phyloP scores from a whole-genome alignment of 2,329 filamentous ascomycete genomes.

The Bipolaris oryzae region DNA sequence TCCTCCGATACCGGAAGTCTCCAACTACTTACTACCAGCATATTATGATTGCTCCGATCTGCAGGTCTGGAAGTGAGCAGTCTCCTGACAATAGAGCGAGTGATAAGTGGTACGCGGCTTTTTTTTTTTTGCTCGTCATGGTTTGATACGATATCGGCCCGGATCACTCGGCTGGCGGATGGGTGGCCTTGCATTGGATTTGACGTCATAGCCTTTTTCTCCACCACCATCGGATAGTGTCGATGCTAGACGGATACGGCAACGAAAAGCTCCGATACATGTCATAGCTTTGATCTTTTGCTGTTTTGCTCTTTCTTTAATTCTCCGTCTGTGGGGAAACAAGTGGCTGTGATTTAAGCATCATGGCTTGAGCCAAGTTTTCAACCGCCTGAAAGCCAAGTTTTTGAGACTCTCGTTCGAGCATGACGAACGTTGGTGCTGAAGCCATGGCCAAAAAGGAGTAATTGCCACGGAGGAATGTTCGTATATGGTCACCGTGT shows the following conservation, averaged over 20 bases:
- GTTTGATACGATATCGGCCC: no score
- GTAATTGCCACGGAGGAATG: not conserved
- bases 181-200: not conserved
- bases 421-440: no score
- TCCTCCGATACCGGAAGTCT: no score
- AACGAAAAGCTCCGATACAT: not conserved
- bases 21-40: no score
- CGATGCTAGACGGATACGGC: not conserved
- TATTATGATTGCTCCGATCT: no score
- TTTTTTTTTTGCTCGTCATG: no score
- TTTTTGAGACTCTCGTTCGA: not conserved
- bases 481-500: not conserved
- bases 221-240: no score
- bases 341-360: not conserved
- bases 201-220: not conserved
- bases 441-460: not conserved
- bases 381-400: slow-evolving; percentile 18
- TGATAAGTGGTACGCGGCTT: no score
- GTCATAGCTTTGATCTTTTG: not conserved
- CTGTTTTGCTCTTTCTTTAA: not conserved
- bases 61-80: no score
- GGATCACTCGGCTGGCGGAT: not conserved
- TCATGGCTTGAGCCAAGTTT: slow-evolving; percentile 13
- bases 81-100: no score
- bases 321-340: not conserved